Evolutionary conservation across 345 rosid genomes (phyloP).

Genomic region (Brassica nigra): DNA sequence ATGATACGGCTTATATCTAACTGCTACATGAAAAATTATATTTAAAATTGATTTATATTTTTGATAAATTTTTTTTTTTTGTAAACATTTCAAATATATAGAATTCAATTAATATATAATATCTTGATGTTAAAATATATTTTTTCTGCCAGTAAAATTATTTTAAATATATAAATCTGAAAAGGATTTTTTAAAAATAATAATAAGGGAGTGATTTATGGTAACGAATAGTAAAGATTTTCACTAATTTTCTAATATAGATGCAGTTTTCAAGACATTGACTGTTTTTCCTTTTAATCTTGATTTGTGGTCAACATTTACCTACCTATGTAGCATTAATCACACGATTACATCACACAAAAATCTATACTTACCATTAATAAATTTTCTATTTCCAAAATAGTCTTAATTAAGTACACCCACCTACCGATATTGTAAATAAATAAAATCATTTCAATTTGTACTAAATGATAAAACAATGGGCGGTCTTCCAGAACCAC

Average conservation of each 20-base stretch:
- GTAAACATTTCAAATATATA: too few species aligned
- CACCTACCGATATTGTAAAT: conserved; percentile 5
- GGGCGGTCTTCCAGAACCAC: conserved; percentile 30
- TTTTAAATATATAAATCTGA: too few species aligned
- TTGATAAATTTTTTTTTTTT: too few species aligned
- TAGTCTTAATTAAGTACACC: conserved; percentile 19
- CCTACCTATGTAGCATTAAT: background rate
- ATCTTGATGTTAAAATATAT: too few species aligned
- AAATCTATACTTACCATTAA: background rate
- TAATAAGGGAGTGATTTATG: background rate
- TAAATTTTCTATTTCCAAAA: background rate
- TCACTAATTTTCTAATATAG: background rate
- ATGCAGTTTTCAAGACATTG: conserved; percentile 7
- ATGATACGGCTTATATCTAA: too few species aligned
- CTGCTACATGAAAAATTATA: too few species aligned
- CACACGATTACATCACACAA: background rate
- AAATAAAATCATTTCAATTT: background rate
- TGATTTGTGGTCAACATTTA: conserved; percentile 13
- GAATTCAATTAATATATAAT: too few species aligned
- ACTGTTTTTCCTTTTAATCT: background rate
- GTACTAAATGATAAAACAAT: conserved; percentile 22
- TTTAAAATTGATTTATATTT: too few species aligned
- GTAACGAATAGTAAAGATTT: background rate
- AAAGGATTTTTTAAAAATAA: too few species aligned
- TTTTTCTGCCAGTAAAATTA: too few species aligned